Percentiles rank a stretch among this genome's conserved stretches.
Evolutionary conservation across 371 early-diverging fungal species (phyloP).

Genomic region (Rhizopus arrhizus): DNA sequence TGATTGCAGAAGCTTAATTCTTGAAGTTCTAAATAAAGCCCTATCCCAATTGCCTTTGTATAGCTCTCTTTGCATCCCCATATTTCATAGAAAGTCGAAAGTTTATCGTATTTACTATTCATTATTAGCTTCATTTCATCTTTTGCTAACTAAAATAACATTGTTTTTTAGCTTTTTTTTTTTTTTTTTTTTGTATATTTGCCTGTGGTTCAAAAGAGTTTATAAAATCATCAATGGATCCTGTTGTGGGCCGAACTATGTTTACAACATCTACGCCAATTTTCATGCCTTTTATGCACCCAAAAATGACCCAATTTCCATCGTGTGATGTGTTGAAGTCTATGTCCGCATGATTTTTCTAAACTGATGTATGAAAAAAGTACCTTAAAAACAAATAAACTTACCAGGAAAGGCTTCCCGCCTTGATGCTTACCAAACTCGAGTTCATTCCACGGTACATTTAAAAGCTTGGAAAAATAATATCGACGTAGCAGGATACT

Average conservation of each 20-base stretch:
- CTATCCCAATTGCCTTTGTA: slow-evolving; percentile 63
- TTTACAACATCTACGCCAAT: slow-evolving; percentile 61
- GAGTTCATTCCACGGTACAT: slow-evolving; percentile 27
- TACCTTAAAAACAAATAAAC: not conserved
- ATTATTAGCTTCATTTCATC: slow-evolving; percentile 34
- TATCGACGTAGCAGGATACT: slow-evolving; percentile 40
- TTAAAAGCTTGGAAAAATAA: slow-evolving; percentile 28
- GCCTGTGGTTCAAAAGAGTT: slow-evolving; percentile 43
- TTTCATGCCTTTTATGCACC: slow-evolving; percentile 16
- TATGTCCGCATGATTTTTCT: slow-evolving; percentile 6
- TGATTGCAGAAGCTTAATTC: slow-evolving; percentile 41
- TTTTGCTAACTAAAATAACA: slow-evolving; percentile 31
- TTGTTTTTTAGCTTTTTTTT: not conserved
- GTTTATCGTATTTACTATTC: slow-evolving; percentile 12
- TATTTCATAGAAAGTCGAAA: slow-evolving; percentile 50
- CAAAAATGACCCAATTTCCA: slow-evolving; percentile 65
- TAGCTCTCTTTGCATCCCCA: slow-evolving; percentile 71
- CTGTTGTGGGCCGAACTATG: slow-evolving; percentile 30
- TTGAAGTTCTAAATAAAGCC: slow-evolving; percentile 50
- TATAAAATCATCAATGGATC: slow-evolving; percentile 39
- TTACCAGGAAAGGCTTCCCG: slow-evolving; percentile 36
- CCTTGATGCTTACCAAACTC: slow-evolving; percentile 22
- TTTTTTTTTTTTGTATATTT: slow-evolving; percentile 1
- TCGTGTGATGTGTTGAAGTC: slow-evolving; percentile 68
- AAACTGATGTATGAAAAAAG: not conserved